Base-by-base conservation (phyloP, 1,284 basidiomycete genomes). In the Cutaneotrichosporon sp. region DNA sequence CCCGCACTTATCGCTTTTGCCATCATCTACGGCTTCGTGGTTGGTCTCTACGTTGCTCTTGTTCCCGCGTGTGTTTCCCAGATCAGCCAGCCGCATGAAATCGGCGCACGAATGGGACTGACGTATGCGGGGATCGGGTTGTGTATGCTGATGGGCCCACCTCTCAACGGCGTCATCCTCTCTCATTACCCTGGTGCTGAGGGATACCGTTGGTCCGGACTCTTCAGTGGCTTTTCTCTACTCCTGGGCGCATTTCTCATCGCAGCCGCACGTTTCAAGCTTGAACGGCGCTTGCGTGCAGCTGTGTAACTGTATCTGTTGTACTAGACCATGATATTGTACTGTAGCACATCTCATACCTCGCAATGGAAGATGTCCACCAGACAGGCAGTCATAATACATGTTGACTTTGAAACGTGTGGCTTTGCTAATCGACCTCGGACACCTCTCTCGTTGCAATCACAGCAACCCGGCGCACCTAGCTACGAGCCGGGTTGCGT, bases 121-220 rank as follows among this genome's bases (percentile, higher is more conserved):
- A 56, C 60, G 18, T 63, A 59, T 33, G 23, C 52, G 9, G 38
- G 63, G 23, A 55, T 65, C 9, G 65, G 64, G 0, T 17, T 70
- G n/a, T 60, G 64, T 1, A 68, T 63, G 1, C 56, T 74, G 9
- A 61, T 64, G 18, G 71, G 71, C 0, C 70, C 70, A 2, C 70
- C 72, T 0, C 72, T 73, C 52, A 62, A 64, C 1, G 73, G 73
- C n/a, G 70, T 70, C 0, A 56, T 75, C 18, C 54, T 73, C 12
- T 35, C 43, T 12, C 17, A n/a, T 4, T 37, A 47, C 22, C 35
- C 36, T 1, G 46, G 46, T 3, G 20, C 34, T 18, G n/a, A 2
- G 4, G 46, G 46, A 8, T 47, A 36, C 46, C 35, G 22, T 3
- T 23, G 21, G 10, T 33, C 46, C 8, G 46, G 46, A 8, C 22